Evolutionary conservation across 2,329 filamentous ascomycete species (phyloP).

Genomic region (Phyllosticta citribraziliensis): DNA sequence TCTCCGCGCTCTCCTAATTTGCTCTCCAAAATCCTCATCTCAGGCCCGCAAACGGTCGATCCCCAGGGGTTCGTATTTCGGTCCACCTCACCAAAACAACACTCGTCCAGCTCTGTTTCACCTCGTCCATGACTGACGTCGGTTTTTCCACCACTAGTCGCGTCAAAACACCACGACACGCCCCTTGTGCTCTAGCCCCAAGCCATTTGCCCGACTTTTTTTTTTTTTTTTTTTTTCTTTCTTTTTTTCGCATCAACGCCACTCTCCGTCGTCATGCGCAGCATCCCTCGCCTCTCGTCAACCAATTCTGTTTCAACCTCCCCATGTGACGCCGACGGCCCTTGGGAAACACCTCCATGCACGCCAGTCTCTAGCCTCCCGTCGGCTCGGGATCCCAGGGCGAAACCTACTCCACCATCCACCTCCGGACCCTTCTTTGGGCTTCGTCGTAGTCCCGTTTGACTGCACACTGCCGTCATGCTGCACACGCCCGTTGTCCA

Average conservation of each 20-base stretch:
- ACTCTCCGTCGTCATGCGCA: not conserved
- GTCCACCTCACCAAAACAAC: not conserved
- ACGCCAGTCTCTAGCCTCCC: not conserved
- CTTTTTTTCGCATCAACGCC: not conserved
- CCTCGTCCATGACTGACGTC: not conserved
- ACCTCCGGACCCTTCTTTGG: not conserved
- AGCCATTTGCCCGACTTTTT: not conserved
- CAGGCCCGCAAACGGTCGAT: not conserved
- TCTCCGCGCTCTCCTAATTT: too few species aligned
- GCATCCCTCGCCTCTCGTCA: not conserved
- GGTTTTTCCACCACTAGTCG: not conserved
- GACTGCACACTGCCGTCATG: not conserved
- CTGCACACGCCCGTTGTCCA: not conserved
- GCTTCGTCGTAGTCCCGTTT: not conserved
- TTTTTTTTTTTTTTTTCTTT: too few species aligned
- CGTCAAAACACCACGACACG: not conserved
- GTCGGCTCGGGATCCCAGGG: not conserved
- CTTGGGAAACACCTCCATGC: not conserved
- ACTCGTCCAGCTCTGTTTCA: not conserved
- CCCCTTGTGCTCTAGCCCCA: not conserved
- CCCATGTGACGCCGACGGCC: not conserved
- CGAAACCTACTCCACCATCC: not conserved
- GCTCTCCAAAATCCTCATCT: too few species aligned
- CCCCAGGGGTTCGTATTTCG: not conserved
- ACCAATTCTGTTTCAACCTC: not conserved